Conservation (phyloP, 306 rosid genomes). For the Mucuna pruriens region DNA sequence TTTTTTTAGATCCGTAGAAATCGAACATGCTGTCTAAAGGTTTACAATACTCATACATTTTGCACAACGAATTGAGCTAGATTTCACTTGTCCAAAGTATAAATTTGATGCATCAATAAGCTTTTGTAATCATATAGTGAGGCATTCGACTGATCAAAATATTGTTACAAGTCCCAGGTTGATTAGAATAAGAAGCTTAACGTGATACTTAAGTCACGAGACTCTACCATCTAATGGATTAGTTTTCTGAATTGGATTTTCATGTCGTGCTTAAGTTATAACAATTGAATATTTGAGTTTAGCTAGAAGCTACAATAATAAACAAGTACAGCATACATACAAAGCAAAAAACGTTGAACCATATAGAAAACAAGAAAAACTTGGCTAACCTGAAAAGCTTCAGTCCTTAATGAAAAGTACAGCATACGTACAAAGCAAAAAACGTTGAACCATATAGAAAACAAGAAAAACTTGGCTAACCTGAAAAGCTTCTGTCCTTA, state of each 20-base stretch:
- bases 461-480: constrained; percentile 43
- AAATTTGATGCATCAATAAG: background rate
- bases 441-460: background rate
- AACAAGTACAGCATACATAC: background rate
- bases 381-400: constrained; percentile 79
- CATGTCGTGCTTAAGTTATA: too few species aligned
- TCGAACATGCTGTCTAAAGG: too few species aligned
- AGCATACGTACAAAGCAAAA: background rate
- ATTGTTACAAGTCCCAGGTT: too few species aligned
- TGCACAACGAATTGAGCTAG: too few species aligned
- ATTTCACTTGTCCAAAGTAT: too few species aligned
- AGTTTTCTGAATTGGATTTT: too few species aligned
- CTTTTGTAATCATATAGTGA: background rate
- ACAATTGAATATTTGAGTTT: background rate
- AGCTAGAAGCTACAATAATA: too few species aligned
- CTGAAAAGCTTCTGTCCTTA: constrained; percentile 81
- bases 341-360: background rate
- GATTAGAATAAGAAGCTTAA: too few species aligned
- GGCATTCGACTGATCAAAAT: background rate
- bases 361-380: background rate
- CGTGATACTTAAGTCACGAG: too few species aligned
- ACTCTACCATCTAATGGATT: too few species aligned
- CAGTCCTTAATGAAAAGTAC: constrained; percentile 42
- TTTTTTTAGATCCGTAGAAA: too few species aligned
- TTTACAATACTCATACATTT: too few species aligned